Conservation (phyloP, 2,329 filamentous ascomycete species). For the Periconia digitata region DNA sequence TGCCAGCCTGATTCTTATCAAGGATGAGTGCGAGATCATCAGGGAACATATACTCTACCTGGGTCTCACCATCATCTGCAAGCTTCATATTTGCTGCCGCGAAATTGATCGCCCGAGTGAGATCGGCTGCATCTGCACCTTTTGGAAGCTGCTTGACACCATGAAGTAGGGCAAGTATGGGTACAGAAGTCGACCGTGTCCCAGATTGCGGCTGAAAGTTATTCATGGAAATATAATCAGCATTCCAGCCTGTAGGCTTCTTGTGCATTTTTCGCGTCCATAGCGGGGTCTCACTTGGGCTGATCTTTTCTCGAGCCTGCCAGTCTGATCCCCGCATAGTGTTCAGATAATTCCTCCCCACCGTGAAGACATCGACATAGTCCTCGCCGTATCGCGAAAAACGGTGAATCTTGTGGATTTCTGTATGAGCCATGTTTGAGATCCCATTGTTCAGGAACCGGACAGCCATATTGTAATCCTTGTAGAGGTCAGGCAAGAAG, state of each 20-base stretch:
- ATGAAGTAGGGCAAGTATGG: background rate
- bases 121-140: constrained; percentile 6
- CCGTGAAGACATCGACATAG: background rate
- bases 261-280: constrained; percentile 4
- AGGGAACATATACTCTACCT: constrained; percentile 2
- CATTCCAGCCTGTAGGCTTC: background rate
- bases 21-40: constrained; percentile 3
- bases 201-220: constrained; percentile 1
- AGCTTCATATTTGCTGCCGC: background rate
- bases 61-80: background rate
- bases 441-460: constrained; percentile 7
- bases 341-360: background rate
- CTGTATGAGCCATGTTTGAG: background rate
- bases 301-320: background rate
- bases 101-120: constrained; percentile 6
- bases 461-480: background rate
- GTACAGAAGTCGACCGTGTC: background rate
- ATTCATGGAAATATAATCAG: constrained; percentile 1
- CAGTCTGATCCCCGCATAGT: constrained; percentile 1
- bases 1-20: background rate
- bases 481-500: constrained; percentile 4
- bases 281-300: background rate
- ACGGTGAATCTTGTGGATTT: constrained; percentile 2
- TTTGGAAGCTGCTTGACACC: constrained; percentile 3
- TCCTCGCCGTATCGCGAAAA: too few relatives aligned